Base-by-base conservation (phyloP, 495 filamentous ascomycete species). In the Trichoderma parareesei region DNA sequence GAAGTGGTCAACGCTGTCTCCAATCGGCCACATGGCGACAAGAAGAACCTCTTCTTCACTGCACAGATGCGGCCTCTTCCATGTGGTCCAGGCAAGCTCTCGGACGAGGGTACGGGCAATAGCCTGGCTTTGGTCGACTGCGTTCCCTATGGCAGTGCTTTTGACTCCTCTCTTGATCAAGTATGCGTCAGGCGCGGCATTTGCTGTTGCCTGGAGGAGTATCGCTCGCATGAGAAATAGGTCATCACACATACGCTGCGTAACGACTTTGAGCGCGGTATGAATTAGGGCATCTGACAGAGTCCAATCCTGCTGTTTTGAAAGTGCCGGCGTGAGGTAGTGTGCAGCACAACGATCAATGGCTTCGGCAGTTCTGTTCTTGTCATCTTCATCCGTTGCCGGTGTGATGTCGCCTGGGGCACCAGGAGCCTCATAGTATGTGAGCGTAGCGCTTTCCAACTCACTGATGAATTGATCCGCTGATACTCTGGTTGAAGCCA, bases 1-100 rank as follows among this genome's bases (percentile, higher is more conserved):
- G 37, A 78, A 70, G 67, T 85, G 80, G 65, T 87, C 84, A 20
- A 82, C 75, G 0, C 75, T 67, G 0, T 77, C 77, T 0, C 87
- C 87, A 69, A 81, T 77, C 0, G 87, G 87, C 85, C 86, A 89
- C 71, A 89, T 85, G 0, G 87, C 83, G 3, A 87, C 68, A n/a
- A 87, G 79, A 72, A 87, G 89, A n/a, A 86, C 76, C 71, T 89
- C 83, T 64, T 85, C 80, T 18, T 74, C 71, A 0, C 65, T 71
- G 65, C 87, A 89, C 16, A 73, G 74, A 5, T 75, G 73, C 64
- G 87, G 88, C 59, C 83, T 73, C 67, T 85, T 86, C 85, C 85
- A 90, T 0, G 73, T 81, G 20, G 82, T 76, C 87, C 87, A 90
- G 16, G 74, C 70, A 35, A 90, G 75, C 60, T 82, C 79, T 0